Evolutionary conservation across 2,329 filamentous ascomycete genomes (phyloP).

Genomic region (Fusarium globosum): DNA sequence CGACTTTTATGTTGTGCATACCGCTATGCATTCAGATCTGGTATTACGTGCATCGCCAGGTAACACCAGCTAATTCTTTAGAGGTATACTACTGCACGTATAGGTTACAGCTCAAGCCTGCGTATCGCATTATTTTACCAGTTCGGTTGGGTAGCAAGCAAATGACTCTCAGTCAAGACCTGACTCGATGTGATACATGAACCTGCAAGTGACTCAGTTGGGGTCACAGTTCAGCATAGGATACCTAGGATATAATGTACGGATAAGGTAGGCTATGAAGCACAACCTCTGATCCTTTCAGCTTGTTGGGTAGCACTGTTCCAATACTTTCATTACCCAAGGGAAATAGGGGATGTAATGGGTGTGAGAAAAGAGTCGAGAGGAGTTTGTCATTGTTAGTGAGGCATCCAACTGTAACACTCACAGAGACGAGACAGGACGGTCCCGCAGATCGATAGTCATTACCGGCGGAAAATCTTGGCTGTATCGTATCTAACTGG

Average conservation of each 20-base stretch:
- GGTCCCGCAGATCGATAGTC: constrained; percentile 22
- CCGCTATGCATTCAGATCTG: constrained; percentile 39
- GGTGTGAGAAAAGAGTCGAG: constrained; percentile 30
- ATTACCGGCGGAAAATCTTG: constrained; percentile 33
- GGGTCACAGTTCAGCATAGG: constrained; percentile 15
- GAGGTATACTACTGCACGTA: background rate
- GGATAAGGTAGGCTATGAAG: constrained; percentile 10
- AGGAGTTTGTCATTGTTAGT: constrained; percentile 14
- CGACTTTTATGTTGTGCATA: constrained; percentile 43
- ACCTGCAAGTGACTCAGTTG: constrained; percentile 29
- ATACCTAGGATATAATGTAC: constrained; percentile 1
- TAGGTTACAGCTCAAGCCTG: constrained; percentile 6
- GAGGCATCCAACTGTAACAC: constrained; percentile 6
- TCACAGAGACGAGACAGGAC: background rate
- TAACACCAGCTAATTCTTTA: constrained; percentile 4
- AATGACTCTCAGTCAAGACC: constrained; percentile 28
- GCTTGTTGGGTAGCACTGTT: constrained; percentile 32
- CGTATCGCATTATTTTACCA: background rate
- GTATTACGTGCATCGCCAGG: constrained; percentile 31
- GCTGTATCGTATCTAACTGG: constrained; percentile 14
- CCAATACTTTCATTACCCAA: constrained; percentile 15
- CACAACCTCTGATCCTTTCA: constrained; percentile 22
- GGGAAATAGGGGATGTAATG: constrained; percentile 13
- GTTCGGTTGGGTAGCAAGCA: background rate
- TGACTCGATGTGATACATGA: constrained; percentile 30